Percentiles rank a stretch among this genome's conserved stretches.
phyloP scores from a whole-genome alignment of 805 yeast species.

The Candida germanica region DNA sequence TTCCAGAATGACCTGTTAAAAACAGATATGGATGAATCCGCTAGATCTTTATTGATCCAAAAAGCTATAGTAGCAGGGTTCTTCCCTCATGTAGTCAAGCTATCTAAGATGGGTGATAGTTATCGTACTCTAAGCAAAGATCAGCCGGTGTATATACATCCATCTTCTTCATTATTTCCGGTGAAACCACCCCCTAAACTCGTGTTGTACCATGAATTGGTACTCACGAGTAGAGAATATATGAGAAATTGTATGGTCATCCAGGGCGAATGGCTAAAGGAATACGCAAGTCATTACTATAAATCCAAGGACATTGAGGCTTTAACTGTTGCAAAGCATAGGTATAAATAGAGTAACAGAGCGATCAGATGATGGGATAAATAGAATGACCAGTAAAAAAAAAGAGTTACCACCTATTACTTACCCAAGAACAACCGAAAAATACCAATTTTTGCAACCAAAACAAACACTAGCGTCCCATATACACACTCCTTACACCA shows the following conservation, averaged over 20 bases:
- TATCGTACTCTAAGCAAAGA: constrained; percentile 65
- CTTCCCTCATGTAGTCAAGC: constrained; percentile 61
- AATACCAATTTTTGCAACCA: too few relatives aligned
- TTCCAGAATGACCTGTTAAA: constrained; percentile 25
- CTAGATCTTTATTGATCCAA: constrained; percentile 32
- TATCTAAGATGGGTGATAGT: constrained; percentile 62
- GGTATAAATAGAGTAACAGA: constrained; percentile 3
- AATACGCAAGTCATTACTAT: constrained; percentile 67
- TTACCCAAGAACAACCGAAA: too few relatives aligned
- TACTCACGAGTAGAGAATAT: constrained; percentile 82
- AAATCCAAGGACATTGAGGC: constrained; percentile 23
- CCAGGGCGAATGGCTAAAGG: constrained; percentile 68
- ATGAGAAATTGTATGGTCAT: constrained; percentile 78
- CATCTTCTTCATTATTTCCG: constrained; percentile 69
- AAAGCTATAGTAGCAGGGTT: constrained; percentile 65
- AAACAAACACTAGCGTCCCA: too few relatives aligned
- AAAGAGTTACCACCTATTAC: too few relatives aligned
- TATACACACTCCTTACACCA: too few relatives aligned
- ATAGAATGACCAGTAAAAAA: too few relatives aligned
- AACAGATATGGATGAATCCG: constrained; percentile 11
- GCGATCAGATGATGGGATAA: too few relatives aligned
- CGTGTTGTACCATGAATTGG: constrained; percentile 78
- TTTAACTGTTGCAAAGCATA: not conserved
- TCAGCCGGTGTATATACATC: constrained; percentile 78
- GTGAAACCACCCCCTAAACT: constrained; percentile 70